phyloP scores from a whole-genome alignment of 1,284 basidiomycete genomes.

The Puccinia hordei region DNA sequence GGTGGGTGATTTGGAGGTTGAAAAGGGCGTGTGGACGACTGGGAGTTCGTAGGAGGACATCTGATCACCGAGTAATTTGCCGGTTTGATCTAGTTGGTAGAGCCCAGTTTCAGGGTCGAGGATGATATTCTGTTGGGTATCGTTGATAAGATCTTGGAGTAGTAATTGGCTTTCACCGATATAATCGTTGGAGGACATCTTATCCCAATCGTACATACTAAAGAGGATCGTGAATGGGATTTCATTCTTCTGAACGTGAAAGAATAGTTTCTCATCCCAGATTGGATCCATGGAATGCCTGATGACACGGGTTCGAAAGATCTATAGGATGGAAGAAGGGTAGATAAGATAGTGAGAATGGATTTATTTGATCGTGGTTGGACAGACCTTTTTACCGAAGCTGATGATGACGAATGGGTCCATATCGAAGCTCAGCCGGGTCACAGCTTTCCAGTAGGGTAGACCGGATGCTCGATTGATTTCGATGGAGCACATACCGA shows the following conservation, averaged over 20 bases:
- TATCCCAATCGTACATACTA: slow-evolving; percentile 90
- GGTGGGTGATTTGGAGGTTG: background rate
- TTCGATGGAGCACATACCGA: slow-evolving; percentile 84
- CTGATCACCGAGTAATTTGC: slow-evolving; percentile 62
- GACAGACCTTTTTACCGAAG: slow-evolving; percentile 88
- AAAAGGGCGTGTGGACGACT: slow-evolving; percentile 3
- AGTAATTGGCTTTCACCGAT: slow-evolving; percentile 63
- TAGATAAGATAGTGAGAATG: background rate
- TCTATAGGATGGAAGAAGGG: slow-evolving; percentile 7
- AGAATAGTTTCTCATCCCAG: slow-evolving; percentile 94
- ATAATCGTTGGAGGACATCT: slow-evolving; percentile 63
- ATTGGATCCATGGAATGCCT: slow-evolving; percentile 71
- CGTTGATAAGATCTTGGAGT: slow-evolving; percentile 70
- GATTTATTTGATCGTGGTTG: no score
- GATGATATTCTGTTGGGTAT: slow-evolving; percentile 68
- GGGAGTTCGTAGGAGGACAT: slow-evolving; percentile 61
- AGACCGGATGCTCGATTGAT: slow-evolving; percentile 75
- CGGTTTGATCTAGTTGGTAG: slow-evolving; percentile 67
- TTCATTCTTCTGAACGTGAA: slow-evolving; percentile 89
- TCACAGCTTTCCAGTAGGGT: slow-evolving; percentile 81
- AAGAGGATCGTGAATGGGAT: slow-evolving; percentile 68
- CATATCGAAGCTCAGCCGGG: slow-evolving; percentile 87
- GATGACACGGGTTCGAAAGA: slow-evolving; percentile 55
- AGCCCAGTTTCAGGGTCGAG: slow-evolving; percentile 71
- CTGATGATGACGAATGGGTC: slow-evolving; percentile 94